phyloP scores from a whole-genome alignment of 2,329 filamentous ascomycete species.

The Arthrinium phaeospermum region DNA sequence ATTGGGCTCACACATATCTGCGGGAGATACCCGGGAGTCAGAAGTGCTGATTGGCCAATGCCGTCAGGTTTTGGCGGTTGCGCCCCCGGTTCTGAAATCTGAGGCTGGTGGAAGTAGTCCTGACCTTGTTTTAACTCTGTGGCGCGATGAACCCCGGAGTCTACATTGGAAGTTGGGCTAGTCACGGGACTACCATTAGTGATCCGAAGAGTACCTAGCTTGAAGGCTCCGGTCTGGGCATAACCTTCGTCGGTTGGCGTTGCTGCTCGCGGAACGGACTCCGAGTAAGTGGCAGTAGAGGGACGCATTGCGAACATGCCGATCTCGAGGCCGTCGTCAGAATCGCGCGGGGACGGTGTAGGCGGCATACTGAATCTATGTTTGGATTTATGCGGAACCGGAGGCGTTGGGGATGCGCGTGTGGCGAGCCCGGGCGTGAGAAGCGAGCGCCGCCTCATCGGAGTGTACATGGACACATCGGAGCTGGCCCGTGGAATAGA shows the following conservation, averaged over 20 bases:
- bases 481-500: conserved; percentile 50
- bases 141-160: conserved; percentile 20
- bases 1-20: conserved; percentile 11
- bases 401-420: conserved; percentile 27
- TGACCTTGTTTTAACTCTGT: conserved; percentile 5
- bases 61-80: background rate
- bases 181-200: conserved; percentile 63
- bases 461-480: conserved; percentile 43
- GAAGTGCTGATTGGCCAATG: background rate
- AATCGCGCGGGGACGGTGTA: conserved; percentile 32
- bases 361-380: conserved; percentile 31
- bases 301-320: conserved; percentile 22
- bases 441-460: conserved; percentile 40
- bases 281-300: background rate
- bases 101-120: conserved; percentile 26
- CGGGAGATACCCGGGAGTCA: background rate
- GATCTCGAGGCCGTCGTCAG: conserved; percentile 28
- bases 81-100: background rate
- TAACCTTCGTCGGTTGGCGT: conserved; percentile 64
- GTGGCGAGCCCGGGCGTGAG: conserved; percentile 39
- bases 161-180: conserved; percentile 42
- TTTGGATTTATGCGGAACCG: conserved; percentile 25
- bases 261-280: conserved; percentile 42
- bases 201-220: conserved; percentile 66
- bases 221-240: conserved; percentile 65